Conservation (phyloP, 108 stramenopile genomes). For the Skeletonema grethae region DNA sequence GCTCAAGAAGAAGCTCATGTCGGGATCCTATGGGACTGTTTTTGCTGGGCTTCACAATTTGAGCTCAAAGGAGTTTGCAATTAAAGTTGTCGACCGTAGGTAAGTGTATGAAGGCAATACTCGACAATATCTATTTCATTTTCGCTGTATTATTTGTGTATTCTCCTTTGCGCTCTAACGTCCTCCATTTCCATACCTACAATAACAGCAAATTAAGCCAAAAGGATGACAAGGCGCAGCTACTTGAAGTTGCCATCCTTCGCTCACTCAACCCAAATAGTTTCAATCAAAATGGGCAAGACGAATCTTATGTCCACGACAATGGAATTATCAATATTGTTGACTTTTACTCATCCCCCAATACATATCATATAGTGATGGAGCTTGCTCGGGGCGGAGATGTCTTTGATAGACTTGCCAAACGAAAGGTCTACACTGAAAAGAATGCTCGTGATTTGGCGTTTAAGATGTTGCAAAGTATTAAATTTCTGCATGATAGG, state of each 20-base stretch:
- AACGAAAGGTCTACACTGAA: conserved; percentile 29
- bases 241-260: conserved; percentile 69
- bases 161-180: neutral
- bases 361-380: conserved; percentile 76
- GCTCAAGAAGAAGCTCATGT: conserved; percentile 51
- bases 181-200: conserved; percentile 10
- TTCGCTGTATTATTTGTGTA: neutral
- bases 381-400: conserved; percentile 52
- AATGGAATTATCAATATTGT: conserved; percentile 71
- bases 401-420: conserved; percentile 40
- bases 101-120: conserved; percentile 9
- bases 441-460: conserved; percentile 17
- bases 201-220: conserved; percentile 36
- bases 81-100: conserved; percentile 73
- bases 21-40: conserved; percentile 74
- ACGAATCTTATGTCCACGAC: conserved; percentile 27
- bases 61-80: conserved; percentile 53
- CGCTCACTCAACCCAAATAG: conserved; percentile 29
- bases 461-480: conserved; percentile 46
- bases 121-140: neutral
- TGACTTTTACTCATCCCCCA: conserved; percentile 80
- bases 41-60: conserved; percentile 54
- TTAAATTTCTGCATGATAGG: conserved; percentile 69
- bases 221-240: conserved; percentile 59
- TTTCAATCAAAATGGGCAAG: conserved; percentile 9